phyloP scores from a whole-genome alignment of 805 yeast genomes.

The Barnettozyma pratensis region DNA sequence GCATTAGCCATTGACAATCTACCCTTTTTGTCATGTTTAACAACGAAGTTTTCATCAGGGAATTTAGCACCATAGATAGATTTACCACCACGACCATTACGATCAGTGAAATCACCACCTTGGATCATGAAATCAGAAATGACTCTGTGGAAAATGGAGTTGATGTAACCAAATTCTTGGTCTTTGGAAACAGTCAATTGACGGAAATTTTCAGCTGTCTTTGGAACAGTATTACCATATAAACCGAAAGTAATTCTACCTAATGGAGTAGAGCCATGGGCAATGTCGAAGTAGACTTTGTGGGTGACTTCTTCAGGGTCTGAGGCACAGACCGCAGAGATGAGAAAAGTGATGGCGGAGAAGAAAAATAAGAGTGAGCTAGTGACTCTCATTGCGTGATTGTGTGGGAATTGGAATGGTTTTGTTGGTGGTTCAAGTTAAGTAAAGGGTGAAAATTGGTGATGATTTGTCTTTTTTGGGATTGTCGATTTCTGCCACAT shows the following conservation, averaged over 20 bases:
- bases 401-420: background rate
- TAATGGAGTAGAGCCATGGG: conserved; percentile 68
- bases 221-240: conserved; percentile 81
- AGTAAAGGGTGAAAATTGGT: background rate
- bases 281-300: conserved; percentile 80
- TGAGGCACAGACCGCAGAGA: conserved; percentile 14
- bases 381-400: background rate
- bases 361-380: background rate
- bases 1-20: conserved; percentile 89
- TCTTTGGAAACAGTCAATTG: conserved; percentile 75
- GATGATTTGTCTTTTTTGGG: background rate
- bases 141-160: conserved; percentile 67
- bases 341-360: conserved; percentile 5
- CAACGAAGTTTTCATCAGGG: conserved; percentile 56
- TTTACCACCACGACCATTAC: conserved; percentile 92
- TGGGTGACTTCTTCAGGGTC: conserved; percentile 45
- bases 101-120: conserved; percentile 85
- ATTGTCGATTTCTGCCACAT: no score
- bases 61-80: conserved; percentile 73
- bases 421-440: background rate
- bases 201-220: conserved; percentile 85
- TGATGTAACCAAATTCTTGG: conserved; percentile 55
- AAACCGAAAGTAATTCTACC: conserved; percentile 87
- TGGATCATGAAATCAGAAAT: conserved; percentile 90
- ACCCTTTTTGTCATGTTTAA: conserved; percentile 76